These are phyloP conservation scores for Candida bentonensis DNA, from an alignment of 805 yeast species.

Conservation along the genomic window DNA sequence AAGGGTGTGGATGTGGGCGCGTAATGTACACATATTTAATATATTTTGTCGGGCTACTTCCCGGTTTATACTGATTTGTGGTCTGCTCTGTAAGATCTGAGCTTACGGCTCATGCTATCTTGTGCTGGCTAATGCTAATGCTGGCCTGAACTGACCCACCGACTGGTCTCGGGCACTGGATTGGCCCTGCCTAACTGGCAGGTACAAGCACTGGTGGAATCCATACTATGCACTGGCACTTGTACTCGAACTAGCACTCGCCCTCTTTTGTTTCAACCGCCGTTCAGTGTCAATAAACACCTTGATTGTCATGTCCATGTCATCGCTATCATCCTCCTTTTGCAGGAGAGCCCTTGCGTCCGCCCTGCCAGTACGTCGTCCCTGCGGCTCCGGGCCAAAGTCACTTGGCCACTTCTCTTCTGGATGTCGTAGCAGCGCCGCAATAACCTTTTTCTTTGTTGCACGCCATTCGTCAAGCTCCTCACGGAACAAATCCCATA, in stretches of 20 bases:
- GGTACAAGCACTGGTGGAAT: too few relatives aligned
- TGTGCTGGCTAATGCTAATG: background rate
- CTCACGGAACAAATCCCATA: constrained; percentile 86
- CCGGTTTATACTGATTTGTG: too few relatives aligned
- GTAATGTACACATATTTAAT: too few relatives aligned
- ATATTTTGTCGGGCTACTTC: too few relatives aligned
- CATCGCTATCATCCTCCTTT: constrained; percentile 27
- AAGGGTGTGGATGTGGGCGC: constrained; percentile 40
- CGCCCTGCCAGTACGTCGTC: constrained; percentile 14
- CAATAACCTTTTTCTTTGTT: constrained; percentile 44
- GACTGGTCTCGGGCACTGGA: too few relatives aligned
- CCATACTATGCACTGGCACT: too few relatives aligned
- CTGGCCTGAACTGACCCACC: too few relatives aligned
- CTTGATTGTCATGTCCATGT: constrained; percentile 59
- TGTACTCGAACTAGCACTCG: too few relatives aligned
- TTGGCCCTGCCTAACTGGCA: too few relatives aligned
- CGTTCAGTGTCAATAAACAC: constrained; percentile 80
- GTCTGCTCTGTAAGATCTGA: too few relatives aligned
- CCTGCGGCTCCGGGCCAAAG: constrained; percentile 35
- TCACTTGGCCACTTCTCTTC: constrained; percentile 48
- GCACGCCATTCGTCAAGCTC: constrained; percentile 74
- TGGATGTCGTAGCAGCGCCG: constrained; percentile 24
- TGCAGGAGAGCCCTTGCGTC: constrained; percentile 9
- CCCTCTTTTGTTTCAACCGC: constrained; percentile 23
- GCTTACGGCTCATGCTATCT: too few relatives aligned